phyloP scores from a whole-genome alignment of 768 basidiomycete genomes.

The Amanita jacksonii region DNA sequence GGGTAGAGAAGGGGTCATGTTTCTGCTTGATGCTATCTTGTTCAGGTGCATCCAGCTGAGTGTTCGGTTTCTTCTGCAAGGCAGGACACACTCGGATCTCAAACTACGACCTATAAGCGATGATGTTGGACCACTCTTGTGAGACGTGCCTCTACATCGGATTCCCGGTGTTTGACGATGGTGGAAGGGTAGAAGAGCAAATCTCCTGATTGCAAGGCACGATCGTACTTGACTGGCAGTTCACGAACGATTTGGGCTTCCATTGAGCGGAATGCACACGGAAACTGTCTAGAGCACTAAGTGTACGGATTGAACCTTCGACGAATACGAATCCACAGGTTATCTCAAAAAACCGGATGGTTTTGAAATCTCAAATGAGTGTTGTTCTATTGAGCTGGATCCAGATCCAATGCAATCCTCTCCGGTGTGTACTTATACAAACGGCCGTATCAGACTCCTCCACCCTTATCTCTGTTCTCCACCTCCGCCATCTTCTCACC shows the following conservation, averaged over 20 bases:
- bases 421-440: too few species aligned
- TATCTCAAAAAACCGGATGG: too few species aligned
- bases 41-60: neutral
- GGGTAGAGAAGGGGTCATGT: constrained; percentile 75
- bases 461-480: constrained; percentile 48
- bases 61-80: constrained; percentile 61
- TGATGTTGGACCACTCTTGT: neutral
- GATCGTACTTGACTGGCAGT: constrained; percentile 46
- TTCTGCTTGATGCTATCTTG: constrained; percentile 12
- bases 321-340: too few species aligned
- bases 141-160: constrained; percentile 50
- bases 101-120: constrained; percentile 41
- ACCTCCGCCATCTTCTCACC: constrained; percentile 66
- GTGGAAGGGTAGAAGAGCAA: constrained; percentile 75
- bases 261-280: neutral
- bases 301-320: too few species aligned
- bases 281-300: too few species aligned
- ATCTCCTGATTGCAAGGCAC: constrained; percentile 53
- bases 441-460: constrained; percentile 52
- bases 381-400: too few species aligned
- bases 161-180: constrained; percentile 47
- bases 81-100: constrained; percentile 82
- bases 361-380: too few species aligned
- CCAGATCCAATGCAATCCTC: too few species aligned
- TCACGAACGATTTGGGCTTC: constrained; percentile 43